Evolutionary conservation across 2,329 filamentous ascomycete genomes (phyloP), one percentile per base, ranked within the genome.

Genomic region (Rhynchosporium secalis): DNA sequence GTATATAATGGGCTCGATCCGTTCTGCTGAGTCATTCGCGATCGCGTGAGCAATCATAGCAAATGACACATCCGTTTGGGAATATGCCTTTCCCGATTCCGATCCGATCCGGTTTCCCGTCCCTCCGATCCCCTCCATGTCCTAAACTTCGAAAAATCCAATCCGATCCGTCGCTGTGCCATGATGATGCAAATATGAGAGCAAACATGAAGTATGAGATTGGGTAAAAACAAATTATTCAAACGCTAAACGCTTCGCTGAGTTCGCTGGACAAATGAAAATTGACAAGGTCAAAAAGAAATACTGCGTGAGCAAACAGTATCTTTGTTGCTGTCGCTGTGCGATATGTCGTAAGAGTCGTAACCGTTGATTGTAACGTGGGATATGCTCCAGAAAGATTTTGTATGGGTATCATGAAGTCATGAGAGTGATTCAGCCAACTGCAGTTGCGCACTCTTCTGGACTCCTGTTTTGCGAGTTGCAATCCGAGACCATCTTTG

Each of bases 401-500:
- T 29, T 55, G 52, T 56, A 45, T 56, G 52, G 43, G 52, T 45
- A 56, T 56, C 52, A 45, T 45, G 31, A 46, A 41, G 48, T 58
- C 49, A 49, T 33, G 52, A 28, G 47, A 62, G 54, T 43, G 55
- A 15, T 65, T 69, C 62, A 69, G 57, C 67, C 65, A 20, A 62
- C 62, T 40, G 66, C 56, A 20, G 70, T 62, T 47, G 56, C 62
- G 63, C 69, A 68, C 40, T 70, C 67, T 43, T 69, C 64, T 8
- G 59, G 47, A 52, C 68, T 62, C 20, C 65, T 66, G 68, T 77
- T 79, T 31, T 65, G 66, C 26, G 69, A 64, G 76, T 82, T 88
- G 77, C 84, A 88, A 73, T 95, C 90, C 67, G 89, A 86, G 70
- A 96, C 90, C 84, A 96, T 92, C 77, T 91, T 90, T 72, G 90